Percentiles rank a stretch among this genome's conserved stretches.
These are phyloP conservation scores for Panaeolus cyanescens DNA, from an alignment of 768 basidiomycete genomes.

Conservation along the genomic window DNA sequence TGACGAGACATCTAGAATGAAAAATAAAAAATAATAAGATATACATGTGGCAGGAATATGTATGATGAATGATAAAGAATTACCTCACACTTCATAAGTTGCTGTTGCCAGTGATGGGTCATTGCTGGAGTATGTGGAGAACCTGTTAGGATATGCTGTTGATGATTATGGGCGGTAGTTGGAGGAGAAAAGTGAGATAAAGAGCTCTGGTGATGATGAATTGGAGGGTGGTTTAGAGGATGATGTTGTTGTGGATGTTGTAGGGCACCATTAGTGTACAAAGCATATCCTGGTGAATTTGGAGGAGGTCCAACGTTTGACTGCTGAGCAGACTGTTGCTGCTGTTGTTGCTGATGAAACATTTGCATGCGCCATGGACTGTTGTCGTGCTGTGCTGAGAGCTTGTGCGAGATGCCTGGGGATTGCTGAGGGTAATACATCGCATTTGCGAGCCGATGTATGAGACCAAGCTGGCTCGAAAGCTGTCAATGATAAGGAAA, in stretches of 20 bases:
- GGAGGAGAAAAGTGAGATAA: constrained; percentile 79
- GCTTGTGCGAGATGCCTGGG: constrained; percentile 77
- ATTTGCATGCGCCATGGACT: constrained; percentile 69
- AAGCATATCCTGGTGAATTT: constrained; percentile 71
- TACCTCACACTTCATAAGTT: constrained; percentile 91
- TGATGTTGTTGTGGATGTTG: constrained; percentile 64
- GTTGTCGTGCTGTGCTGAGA: constrained; percentile 76
- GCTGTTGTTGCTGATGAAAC: constrained; percentile 46
- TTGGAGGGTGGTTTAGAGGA: constrained; percentile 54
- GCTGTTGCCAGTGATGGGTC: constrained; percentile 89
- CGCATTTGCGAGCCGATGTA: constrained; percentile 41
- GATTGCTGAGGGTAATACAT: constrained; percentile 90
- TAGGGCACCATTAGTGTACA: constrained; percentile 75
- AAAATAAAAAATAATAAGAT: constrained; percentile 26
- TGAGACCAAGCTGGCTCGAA: constrained; percentile 13
- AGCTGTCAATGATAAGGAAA: constrained; percentile 6
- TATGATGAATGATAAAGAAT: constrained; percentile 31
- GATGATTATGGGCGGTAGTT: constrained; percentile 65
- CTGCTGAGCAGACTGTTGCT: constrained; percentile 43
- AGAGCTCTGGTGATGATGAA: constrained; percentile 77
- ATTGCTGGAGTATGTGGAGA: constrained; percentile 65
- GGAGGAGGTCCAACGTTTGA: constrained; percentile 63
- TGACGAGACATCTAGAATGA: constrained; percentile 75
- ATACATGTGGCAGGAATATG: constrained; percentile 14
- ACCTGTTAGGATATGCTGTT: constrained; percentile 55